Conservation (phyloP, 345 rosid genomes). For the Erysimum cheiranthoides region DNA sequence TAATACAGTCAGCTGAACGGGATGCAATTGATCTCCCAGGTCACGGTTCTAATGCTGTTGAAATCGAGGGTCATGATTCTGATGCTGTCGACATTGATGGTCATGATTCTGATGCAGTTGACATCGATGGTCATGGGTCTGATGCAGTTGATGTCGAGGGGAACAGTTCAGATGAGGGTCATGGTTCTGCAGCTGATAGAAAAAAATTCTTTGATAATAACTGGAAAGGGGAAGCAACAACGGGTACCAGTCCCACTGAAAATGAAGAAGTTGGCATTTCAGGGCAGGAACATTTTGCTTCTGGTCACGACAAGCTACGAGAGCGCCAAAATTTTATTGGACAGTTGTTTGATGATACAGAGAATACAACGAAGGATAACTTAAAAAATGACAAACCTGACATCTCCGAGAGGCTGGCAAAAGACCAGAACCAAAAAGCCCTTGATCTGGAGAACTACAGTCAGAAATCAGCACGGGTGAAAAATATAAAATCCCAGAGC, state of each 20-base stretch:
- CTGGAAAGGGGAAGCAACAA: slow-evolving; percentile 34
- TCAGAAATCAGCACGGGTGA: slow-evolving; percentile 54
- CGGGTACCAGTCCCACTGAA: slow-evolving; percentile 30
- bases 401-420: slow-evolving; percentile 54
- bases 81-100: slow-evolving; percentile 55
- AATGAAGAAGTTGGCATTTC: slow-evolving; percentile 42
- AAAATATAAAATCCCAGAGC: slow-evolving; percentile 66
- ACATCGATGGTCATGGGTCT: slow-evolving; percentile 60
- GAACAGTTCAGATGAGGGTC: slow-evolving; percentile 61
- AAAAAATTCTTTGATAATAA: slow-evolving; percentile 26
- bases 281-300: slow-evolving; percentile 47
- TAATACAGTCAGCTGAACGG: slow-evolving; percentile 53
- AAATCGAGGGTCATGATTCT: slow-evolving; percentile 51
- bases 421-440: slow-evolving; percentile 58
- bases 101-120: slow-evolving; percentile 50
- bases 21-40: slow-evolving; percentile 36
- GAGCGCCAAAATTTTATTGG: slow-evolving; percentile 75
- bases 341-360: slow-evolving; percentile 79
- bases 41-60: slow-evolving; percentile 53
- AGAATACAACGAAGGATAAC: slow-evolving; percentile 50
- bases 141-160: slow-evolving; percentile 63
- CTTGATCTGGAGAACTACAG: slow-evolving; percentile 51
- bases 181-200: slow-evolving; percentile 55
- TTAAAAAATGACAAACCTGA: slow-evolving; percentile 58
- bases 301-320: slow-evolving; percentile 52